Percentiles rank a stretch among this genome's conserved stretches.
Conservation (phyloP, 768 basidiomycete species). For the Termitomyces sp. region DNA sequence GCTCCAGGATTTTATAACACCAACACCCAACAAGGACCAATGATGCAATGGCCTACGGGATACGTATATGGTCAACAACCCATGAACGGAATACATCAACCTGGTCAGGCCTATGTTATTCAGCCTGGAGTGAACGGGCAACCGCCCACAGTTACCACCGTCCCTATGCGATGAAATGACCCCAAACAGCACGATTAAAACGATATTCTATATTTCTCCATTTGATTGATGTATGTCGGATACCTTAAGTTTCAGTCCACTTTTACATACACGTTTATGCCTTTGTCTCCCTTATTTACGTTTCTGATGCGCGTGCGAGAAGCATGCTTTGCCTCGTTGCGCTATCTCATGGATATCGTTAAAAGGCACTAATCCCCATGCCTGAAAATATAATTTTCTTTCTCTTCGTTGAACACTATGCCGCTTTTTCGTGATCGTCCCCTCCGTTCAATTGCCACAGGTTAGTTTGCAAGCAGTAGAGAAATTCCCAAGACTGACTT, state of each 20-base stretch:
- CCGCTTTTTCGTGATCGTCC: slow-evolving; percentile 46
- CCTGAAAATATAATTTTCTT: background rate
- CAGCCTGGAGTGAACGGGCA: slow-evolving; percentile 61
- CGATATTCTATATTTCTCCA: background rate
- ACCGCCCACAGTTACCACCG: slow-evolving; percentile 55
- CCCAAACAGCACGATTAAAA: background rate
- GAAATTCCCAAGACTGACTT: background rate
- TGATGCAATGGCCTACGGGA: slow-evolving; percentile 23
- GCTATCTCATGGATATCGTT: slow-evolving; percentile 4
- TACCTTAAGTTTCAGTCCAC: background rate
- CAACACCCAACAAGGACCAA: slow-evolving; percentile 27
- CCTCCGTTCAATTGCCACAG: slow-evolving; percentile 37
- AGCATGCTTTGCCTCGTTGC: slow-evolving; percentile 14
- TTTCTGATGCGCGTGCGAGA: slow-evolving; percentile 11
- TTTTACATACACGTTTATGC: slow-evolving; percentile 1
- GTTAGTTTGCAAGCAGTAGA: slow-evolving; percentile 18
- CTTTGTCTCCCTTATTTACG: background rate
- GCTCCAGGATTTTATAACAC: slow-evolving; percentile 57
- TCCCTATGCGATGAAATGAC: slow-evolving; percentile 33
- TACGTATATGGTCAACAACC: slow-evolving; percentile 31
- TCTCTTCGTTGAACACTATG: slow-evolving; percentile 24
- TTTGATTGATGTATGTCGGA: background rate
- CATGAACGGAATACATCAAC: slow-evolving; percentile 29
- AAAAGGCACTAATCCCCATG: slow-evolving; percentile 1
- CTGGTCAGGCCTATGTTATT: slow-evolving; percentile 63